Evolutionary conservation across 2,329 filamentous ascomycete genomes (phyloP).

Genomic region (Fusarium tanahbumbuense): DNA sequence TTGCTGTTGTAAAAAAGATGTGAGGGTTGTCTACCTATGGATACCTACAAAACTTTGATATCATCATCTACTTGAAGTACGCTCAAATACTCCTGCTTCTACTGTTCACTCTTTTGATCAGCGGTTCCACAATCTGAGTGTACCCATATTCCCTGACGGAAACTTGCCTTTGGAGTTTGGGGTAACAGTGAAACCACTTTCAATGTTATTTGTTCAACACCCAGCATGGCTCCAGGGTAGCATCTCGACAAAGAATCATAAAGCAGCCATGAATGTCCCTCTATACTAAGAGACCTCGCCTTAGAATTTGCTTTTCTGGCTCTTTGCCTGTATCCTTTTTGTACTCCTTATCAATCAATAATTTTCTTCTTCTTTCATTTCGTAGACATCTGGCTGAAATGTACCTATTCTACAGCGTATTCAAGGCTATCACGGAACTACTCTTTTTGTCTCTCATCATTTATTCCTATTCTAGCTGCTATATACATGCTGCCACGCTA

Average conservation of each 20-base stretch:
- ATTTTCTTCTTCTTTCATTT: neutral
- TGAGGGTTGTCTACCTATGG: neutral
- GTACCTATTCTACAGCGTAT: neutral
- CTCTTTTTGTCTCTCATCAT: neutral
- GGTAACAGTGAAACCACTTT: slow-evolving; percentile 3
- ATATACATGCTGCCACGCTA: neutral
- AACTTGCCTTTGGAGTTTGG: slow-evolving; percentile 13
- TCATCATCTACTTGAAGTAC: neutral
- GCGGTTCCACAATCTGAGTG: slow-evolving; percentile 22
- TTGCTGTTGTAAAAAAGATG: neutral
- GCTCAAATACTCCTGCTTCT: neutral
- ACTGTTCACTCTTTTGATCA: neutral
- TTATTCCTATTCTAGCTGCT: neutral
- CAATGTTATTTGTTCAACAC: slow-evolving; percentile 1
- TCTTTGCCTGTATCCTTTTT: neutral
- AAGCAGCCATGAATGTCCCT: neutral
- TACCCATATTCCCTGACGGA: slow-evolving; percentile 4
- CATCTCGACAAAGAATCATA: neutral
- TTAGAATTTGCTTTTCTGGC: neutral
- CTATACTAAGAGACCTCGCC: neutral
- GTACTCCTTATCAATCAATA: neutral
- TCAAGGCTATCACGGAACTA: neutral
- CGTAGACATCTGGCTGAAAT: too few relatives aligned
- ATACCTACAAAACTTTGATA: neutral
- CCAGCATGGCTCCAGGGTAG: neutral